Evolutionary conservation across 1,284 basidiomycete species (phyloP).

Genomic region (Neolentinus lepideus): DNA sequence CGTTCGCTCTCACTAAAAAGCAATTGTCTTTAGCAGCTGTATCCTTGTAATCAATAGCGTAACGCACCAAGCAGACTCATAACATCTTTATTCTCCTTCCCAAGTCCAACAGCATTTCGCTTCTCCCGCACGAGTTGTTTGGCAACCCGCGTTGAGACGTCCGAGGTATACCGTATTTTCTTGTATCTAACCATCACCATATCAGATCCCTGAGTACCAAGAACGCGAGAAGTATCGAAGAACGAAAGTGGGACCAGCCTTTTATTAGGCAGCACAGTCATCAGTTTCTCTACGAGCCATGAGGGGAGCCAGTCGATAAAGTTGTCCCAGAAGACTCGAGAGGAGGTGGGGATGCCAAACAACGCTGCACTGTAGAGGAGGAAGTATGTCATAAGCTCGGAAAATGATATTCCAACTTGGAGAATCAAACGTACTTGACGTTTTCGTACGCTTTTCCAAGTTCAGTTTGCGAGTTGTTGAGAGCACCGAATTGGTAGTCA

Average conservation of each 20-base stretch:
- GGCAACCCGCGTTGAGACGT: slow-evolving; percentile 31
- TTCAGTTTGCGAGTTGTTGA: slow-evolving; percentile 19
- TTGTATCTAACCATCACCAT: too few species aligned
- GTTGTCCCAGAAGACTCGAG: neutral
- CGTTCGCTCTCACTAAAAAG: slow-evolving; percentile 43
- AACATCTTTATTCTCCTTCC: slow-evolving; percentile 28
- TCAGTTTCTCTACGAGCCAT: neutral
- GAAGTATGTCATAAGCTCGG: neutral
- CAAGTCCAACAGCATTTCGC: slow-evolving; percentile 21
- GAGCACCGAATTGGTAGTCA: slow-evolving; percentile 24
- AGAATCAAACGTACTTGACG: slow-evolving; percentile 8
- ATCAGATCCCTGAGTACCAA: too few species aligned
- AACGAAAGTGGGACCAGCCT: slow-evolving; percentile 4
- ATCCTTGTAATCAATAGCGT: neutral
- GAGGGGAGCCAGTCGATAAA: neutral
- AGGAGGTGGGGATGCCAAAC: neutral
- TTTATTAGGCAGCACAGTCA: neutral
- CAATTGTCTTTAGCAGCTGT: neutral
- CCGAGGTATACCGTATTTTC: slow-evolving; percentile 28
- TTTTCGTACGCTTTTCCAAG: slow-evolving; percentile 21
- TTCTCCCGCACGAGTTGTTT: slow-evolving; percentile 32
- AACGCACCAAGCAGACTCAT: slow-evolving; percentile 35
- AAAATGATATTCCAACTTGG: neutral
- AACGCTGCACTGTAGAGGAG: neutral
- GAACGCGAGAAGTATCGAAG: too few species aligned